Evolutionary conservation across 1,139 yeast species (phyloP).

Genomic region (Kodamaea fungicola): DNA sequence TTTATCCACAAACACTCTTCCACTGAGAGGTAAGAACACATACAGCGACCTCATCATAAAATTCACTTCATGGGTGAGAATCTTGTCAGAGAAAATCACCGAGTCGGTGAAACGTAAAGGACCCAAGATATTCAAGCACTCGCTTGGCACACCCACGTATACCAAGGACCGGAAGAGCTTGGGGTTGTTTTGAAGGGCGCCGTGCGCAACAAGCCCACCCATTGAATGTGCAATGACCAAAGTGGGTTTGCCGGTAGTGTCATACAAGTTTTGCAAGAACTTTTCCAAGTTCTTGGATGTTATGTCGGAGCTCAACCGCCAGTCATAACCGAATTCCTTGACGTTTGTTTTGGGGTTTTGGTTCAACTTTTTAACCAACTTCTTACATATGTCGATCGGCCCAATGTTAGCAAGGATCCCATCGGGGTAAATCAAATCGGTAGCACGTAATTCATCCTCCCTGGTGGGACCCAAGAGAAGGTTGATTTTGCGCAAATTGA

Average conservation of each 20-base stretch:
- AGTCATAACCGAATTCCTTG: conserved; percentile 82
- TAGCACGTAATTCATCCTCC: conserved; percentile 56
- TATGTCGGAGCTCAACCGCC: conserved; percentile 71
- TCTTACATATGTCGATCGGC: conserved; percentile 75
- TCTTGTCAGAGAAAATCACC: conserved; percentile 68
- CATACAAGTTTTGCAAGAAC: conserved; percentile 41
- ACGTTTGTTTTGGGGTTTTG: conserved; percentile 61
- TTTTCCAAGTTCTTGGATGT: conserved; percentile 47
- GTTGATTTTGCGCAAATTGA: conserved; percentile 67
- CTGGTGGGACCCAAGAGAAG: conserved; percentile 68
- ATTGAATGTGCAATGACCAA: conserved; percentile 83
- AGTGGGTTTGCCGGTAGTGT: conserved; percentile 49
- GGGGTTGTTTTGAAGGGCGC: conserved; percentile 68
- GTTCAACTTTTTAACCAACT: conserved; percentile 52
- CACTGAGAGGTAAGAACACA: conserved; percentile 71
- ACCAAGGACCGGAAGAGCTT: conserved; percentile 66
- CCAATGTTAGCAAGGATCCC: conserved; percentile 82
- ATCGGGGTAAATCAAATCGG: conserved; percentile 58
- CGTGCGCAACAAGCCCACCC: conserved; percentile 89
- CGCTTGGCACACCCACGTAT: conserved; percentile 81
- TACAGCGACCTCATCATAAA: conserved; percentile 87
- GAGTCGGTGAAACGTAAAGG: conserved; percentile 82
- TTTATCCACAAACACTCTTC: conserved; percentile 66
- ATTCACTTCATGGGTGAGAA: conserved; percentile 76
- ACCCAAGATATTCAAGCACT: conserved; percentile 82